Evolutionary conservation across 2,329 filamentous ascomycete genomes (phyloP).

Genomic region (Penicillium griseofulvum): DNA sequence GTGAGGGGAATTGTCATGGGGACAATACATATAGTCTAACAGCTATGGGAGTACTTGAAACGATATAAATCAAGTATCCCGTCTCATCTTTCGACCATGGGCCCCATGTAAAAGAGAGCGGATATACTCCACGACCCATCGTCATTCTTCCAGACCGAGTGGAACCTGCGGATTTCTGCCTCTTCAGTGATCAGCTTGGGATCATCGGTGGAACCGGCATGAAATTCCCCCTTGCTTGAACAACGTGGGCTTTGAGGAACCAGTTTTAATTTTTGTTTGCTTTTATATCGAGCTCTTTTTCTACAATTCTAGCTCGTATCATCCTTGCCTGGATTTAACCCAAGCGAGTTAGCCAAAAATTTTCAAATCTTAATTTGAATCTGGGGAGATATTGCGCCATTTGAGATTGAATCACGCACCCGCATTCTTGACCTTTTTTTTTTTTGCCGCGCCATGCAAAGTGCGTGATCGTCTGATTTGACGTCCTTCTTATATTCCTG

Average conservation of each 20-base stretch:
- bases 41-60: not conserved
- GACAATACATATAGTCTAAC: not conserved
- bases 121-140: slow-evolving; percentile 23
- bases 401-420: slow-evolving; percentile 21
- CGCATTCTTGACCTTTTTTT: slow-evolving; percentile 10
- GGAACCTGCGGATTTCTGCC: slow-evolving; percentile 19
- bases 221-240: slow-evolving; percentile 3
- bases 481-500: slow-evolving; percentile 15
- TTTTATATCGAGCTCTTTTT: not conserved
- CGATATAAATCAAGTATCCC: not conserved
- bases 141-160: slow-evolving; percentile 31
- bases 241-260: not conserved
- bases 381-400: slow-evolving; percentile 29
- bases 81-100: not conserved
- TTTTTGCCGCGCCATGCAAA: slow-evolving; percentile 11
- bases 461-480: slow-evolving; percentile 13
- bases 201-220: slow-evolving; percentile 26
- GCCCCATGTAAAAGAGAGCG: not conserved
- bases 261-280: not conserved
- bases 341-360: slow-evolving; percentile 7
- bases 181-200: slow-evolving; percentile 13
- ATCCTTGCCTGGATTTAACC: not conserved
- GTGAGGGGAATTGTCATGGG: not conserved
- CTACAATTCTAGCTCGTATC: slow-evolving; percentile 4
- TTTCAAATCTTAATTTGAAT: slow-evolving; percentile 12